Conservation (phyloP, 139 green algal species). For the Asterochloris erici region DNA sequence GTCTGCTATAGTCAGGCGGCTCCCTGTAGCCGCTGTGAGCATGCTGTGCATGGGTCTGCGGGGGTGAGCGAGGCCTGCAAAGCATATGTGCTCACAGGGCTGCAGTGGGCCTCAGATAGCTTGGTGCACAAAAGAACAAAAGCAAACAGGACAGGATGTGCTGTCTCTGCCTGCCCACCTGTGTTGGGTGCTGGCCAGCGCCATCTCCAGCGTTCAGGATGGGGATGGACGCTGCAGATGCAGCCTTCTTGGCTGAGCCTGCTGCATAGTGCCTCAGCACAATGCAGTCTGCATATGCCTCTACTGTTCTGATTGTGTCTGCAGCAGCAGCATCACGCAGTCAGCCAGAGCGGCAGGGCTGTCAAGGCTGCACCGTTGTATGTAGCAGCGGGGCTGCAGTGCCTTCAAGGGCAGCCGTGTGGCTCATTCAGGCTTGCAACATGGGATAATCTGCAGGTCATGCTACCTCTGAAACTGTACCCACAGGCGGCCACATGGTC, state of each 20-base stretch:
- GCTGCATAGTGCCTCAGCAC: slow-evolving; percentile 93
- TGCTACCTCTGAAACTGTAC: no score
- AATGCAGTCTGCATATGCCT: slow-evolving; percentile 94
- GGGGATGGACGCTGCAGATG: slow-evolving; percentile 74
- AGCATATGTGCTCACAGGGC: neutral
- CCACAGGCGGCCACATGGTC: neutral
- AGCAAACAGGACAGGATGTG: neutral
- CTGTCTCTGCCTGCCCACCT: slow-evolving; percentile 36
- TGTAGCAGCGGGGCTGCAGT: no score
- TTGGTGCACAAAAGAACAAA: neutral
- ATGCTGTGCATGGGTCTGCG: neutral
- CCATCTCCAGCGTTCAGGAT: slow-evolving; percentile 98
- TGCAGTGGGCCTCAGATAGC: no score
- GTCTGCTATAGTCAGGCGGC: no score
- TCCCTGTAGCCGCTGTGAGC: no score
- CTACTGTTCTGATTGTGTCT: slow-evolving; percentile 98
- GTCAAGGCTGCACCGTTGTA: no score
- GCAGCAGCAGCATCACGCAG: slow-evolving; percentile 8
- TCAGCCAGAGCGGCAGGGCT: neutral
- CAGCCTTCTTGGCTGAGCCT: slow-evolving; percentile 77
- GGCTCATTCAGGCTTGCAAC: neutral
- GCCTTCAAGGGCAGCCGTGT: neutral
- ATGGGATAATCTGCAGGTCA: no score
- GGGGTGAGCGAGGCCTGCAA: neutral
- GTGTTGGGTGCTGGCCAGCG: slow-evolving; percentile 96